Evolutionary conservation across 83 land plant genomes (phyloP).

Genomic region (Picea mariana): DNA sequence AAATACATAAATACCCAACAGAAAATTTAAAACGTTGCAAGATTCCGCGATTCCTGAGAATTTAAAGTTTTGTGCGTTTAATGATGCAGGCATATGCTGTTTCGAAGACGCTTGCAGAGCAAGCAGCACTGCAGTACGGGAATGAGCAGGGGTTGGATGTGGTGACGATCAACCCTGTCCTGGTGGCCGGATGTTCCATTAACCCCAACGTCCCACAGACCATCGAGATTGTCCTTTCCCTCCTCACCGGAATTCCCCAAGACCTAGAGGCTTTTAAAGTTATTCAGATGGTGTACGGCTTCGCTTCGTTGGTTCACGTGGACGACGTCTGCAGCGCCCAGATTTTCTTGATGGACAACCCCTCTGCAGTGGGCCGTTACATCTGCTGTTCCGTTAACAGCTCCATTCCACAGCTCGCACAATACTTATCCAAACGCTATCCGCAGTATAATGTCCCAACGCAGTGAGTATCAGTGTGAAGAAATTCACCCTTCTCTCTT

Average conservation of each 20-base stretch:
- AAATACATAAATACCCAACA: too few relatives aligned
- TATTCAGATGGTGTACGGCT: constrained; percentile 33
- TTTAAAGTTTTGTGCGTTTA: too few relatives aligned
- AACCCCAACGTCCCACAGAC: too few relatives aligned
- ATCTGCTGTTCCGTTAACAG: constrained; percentile 39
- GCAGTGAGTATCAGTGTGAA: constrained; percentile 22
- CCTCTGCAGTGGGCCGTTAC: constrained; percentile 42
- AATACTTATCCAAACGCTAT: constrained; percentile 39
- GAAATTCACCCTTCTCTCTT: too few relatives aligned
- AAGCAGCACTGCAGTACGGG: constrained; percentile 41
- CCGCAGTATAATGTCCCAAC: constrained; percentile 41
- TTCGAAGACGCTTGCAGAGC: constrained; percentile 43
- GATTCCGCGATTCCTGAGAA: too few relatives aligned
- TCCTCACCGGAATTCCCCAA: too few relatives aligned
- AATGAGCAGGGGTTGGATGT: constrained; percentile 34
- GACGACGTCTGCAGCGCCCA: constrained; percentile 53
- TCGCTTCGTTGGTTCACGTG: constrained; percentile 35
- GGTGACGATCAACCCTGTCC: constrained; percentile 31
- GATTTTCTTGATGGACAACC: constrained; percentile 40
- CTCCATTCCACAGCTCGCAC: constrained; percentile 38
- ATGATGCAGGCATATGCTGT: constrained; percentile 31
- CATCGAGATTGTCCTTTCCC: too few relatives aligned
- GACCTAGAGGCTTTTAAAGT: too few relatives aligned
- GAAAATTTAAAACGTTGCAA: too few relatives aligned
- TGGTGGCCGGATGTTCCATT: constrained; percentile 29